These are phyloP conservation scores for Thalassiosira exigua DNA, from an alignment of 352 stramenopile genomes.

Conservation along the genomic window DNA sequence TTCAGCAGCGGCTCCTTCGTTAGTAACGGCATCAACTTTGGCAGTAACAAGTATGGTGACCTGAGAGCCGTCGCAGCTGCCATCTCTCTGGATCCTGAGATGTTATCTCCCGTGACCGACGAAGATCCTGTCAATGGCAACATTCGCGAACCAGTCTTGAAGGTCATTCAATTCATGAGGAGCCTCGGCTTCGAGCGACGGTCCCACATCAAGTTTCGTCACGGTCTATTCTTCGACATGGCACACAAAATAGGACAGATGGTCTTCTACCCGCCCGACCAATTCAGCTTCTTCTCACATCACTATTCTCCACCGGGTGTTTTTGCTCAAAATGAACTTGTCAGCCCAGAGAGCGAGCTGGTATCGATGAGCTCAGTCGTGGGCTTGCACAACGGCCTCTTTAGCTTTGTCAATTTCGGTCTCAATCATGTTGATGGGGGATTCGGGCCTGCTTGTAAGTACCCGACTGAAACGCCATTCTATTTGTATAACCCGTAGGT, in stretches of 20 bases:
- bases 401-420: conserved; percentile 63
- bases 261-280: conserved; percentile 62
- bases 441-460: conserved; percentile 39
- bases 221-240: conserved; percentile 36
- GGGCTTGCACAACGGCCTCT: conserved; percentile 71
- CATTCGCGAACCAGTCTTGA: conserved; percentile 71
- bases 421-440: conserved; percentile 47
- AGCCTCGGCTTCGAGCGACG: conserved; percentile 19
- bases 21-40: conserved; percentile 55
- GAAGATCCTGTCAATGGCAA: conserved; percentile 66
- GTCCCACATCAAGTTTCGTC: conserved; percentile 18
- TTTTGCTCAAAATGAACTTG: conserved; percentile 43
- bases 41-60: conserved; percentile 67
- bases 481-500: conserved; percentile 23
- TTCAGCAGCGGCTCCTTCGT: conserved; percentile 62
- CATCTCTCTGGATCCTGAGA: conserved; percentile 74
- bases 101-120: conserved; percentile 57
- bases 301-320: conserved; percentile 57
- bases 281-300: conserved; percentile 63
- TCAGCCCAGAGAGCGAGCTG: conserved; percentile 50
- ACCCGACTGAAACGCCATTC: no score
- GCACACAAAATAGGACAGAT: conserved; percentile 70
- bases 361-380: conserved; percentile 54
- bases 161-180: conserved; percentile 66
- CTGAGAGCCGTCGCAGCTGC: conserved; percentile 70